A percentile compares a stretch with the other conserved stretches of the same genome.
phyloP scores from a whole-genome alignment of 23 red algal genomes.

The Cyanidioschyzon merolae region DNA sequence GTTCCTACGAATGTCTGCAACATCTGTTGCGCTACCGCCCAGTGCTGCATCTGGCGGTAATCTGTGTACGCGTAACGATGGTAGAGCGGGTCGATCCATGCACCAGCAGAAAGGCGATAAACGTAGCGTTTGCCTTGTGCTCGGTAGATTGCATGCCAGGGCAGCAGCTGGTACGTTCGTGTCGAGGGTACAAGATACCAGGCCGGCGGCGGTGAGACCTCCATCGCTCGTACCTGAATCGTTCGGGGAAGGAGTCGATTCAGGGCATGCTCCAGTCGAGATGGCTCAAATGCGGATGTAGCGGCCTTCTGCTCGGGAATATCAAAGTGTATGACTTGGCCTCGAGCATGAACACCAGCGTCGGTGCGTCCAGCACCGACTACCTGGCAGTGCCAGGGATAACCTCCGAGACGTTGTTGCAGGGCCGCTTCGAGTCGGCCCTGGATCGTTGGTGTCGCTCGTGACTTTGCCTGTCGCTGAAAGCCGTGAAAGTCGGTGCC shows the following conservation, averaged over 20 bases:
- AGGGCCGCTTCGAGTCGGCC: constrained; percentile 45
- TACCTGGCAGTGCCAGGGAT: constrained; percentile 23
- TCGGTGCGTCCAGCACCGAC: constrained; percentile 84
- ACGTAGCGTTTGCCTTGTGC: constrained; percentile 52
- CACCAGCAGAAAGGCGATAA: constrained; percentile 38
- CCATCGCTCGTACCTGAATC: constrained; percentile 43
- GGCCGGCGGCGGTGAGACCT: constrained; percentile 28
- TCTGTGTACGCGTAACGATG: constrained; percentile 43
- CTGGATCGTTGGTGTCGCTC: constrained; percentile 36
- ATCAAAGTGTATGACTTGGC: constrained; percentile 85
- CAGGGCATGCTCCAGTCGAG: constrained; percentile 28
- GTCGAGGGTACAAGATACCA: background rate
- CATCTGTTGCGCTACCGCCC: constrained; percentile 12
- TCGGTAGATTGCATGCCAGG: constrained; percentile 65
- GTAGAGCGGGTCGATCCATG: constrained; percentile 32
- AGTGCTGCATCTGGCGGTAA: constrained; percentile 28
- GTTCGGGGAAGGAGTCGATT: constrained; percentile 72
- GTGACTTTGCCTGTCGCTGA: constrained; percentile 40
- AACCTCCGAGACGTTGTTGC: constrained; percentile 21
- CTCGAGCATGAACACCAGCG: constrained; percentile 76
- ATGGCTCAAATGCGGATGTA: constrained; percentile 15
- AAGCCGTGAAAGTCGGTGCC: constrained; percentile 72
- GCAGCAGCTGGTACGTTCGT: constrained; percentile 9
- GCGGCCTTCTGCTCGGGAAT: constrained; percentile 11
- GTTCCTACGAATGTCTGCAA: constrained; percentile 48